phyloP scores from a whole-genome alignment of 257 asterid species.

The Datura wrightii region DNA sequence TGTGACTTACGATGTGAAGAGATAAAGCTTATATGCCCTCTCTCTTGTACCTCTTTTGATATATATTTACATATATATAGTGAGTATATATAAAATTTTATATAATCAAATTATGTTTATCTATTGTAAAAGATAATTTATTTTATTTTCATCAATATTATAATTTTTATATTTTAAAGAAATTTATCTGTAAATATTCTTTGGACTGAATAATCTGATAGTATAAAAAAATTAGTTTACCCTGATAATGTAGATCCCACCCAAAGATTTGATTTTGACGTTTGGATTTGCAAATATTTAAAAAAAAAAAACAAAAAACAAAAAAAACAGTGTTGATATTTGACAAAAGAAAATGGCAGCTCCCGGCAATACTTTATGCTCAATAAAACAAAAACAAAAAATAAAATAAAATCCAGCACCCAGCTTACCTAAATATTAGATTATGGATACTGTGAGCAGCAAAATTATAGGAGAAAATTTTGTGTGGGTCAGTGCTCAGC shows the following conservation, averaged over 20 bases:
- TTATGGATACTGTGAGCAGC: constrained; percentile 47
- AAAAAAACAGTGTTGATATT: background rate
- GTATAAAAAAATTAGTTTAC: no score
- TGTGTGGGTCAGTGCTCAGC: constrained; percentile 35
- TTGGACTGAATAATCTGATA: background rate
- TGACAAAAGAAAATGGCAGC: background rate
- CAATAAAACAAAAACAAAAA: no score
- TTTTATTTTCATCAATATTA: no score
- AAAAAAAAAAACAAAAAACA: no score
- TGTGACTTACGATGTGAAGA: background rate
- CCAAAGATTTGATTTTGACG: background rate
- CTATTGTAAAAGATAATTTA: no score
- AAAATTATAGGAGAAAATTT: constrained; percentile 38
- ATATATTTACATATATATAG: no score
- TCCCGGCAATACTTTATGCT: background rate
- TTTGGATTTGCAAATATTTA: no score
- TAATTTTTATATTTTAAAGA: no score
- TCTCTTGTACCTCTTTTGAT: no score
- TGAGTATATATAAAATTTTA: no score
- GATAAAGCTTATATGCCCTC: background rate
- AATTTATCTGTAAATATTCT: no score
- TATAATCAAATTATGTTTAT: no score
- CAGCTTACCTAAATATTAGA: background rate
- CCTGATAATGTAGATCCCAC: background rate
- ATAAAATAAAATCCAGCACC: background rate